Evolutionary conservation across 2,329 filamentous ascomycete genomes (phyloP).

Genomic region (Aspergillus novoparasiticus): DNA sequence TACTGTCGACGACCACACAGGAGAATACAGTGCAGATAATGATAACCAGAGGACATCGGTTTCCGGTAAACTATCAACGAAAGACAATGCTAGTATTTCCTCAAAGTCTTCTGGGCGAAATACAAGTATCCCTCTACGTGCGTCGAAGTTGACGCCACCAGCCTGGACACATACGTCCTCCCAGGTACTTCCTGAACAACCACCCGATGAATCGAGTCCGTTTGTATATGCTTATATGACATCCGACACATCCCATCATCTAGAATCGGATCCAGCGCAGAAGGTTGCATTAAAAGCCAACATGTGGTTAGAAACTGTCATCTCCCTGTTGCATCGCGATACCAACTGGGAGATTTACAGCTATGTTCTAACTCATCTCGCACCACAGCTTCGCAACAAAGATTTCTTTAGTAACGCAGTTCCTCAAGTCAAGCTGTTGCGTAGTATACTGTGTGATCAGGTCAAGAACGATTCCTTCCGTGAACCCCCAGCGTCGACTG

Average conservation of each 20-base stretch:
- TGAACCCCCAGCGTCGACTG: conserved; percentile 77
- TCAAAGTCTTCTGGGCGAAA: conserved; percentile 38
- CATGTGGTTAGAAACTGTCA: conserved; percentile 75
- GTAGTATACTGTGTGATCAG: conserved; percentile 78
- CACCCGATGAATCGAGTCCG: conserved; percentile 51
- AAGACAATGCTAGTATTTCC: conserved; percentile 31
- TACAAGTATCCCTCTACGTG: conserved; percentile 34
- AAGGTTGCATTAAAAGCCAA: conserved; percentile 60
- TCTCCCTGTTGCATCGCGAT: conserved; percentile 72
- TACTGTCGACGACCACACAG: conserved; percentile 44
- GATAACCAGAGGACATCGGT: conserved; percentile 38
- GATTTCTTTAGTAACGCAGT: conserved; percentile 76
- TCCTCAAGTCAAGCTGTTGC: conserved; percentile 73
- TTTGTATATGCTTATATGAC: conserved; percentile 54
- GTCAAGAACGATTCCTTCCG: conserved; percentile 75
- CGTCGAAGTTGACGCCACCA: conserved; percentile 44
- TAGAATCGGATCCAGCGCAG: conserved; percentile 29
- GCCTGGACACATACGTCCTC: conserved; percentile 62
- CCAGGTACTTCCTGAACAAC: conserved; percentile 57
- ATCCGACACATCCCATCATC: conserved; percentile 32
- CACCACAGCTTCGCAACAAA: conserved; percentile 87
- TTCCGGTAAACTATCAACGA: conserved; percentile 33
- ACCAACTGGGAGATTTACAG: conserved; percentile 92
- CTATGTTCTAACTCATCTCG: conserved; percentile 82
- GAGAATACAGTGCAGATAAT: conserved; percentile 36